Conservation (phyloP, 2,329 filamentous ascomycete genomes). For the Ascocoryne sarcoides region DNA sequence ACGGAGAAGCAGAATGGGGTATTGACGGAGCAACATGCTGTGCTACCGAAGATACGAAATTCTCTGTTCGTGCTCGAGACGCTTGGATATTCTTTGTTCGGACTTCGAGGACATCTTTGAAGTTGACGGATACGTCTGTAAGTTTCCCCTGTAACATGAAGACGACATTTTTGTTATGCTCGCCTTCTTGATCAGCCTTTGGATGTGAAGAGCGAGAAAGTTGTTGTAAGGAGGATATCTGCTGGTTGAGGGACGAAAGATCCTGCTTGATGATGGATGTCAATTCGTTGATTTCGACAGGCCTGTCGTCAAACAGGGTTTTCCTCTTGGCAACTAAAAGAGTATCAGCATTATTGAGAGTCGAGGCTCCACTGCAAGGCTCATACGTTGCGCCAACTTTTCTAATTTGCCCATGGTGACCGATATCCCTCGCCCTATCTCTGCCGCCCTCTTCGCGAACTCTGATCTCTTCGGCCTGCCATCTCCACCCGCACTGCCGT, state of each 20-base stretch:
- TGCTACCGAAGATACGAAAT: conserved; percentile 87
- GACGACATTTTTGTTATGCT: conserved; percentile 97
- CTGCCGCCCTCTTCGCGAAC: conserved; percentile 83
- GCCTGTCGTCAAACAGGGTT: conserved; percentile 93
- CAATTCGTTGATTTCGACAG: conserved; percentile 93
- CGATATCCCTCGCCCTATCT: conserved; percentile 85
- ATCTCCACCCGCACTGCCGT: conserved; percentile 38
- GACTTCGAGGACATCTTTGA: conserved; percentile 95
- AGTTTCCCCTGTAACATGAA: conserved; percentile 85
- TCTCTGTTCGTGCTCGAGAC: conserved; percentile 83
- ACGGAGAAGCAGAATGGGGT: conserved; percentile 69
- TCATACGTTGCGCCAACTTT: conserved; percentile 73
- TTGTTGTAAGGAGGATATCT: conserved; percentile 75
- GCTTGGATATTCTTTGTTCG: conserved; percentile 98
- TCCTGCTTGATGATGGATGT: conserved; percentile 99
- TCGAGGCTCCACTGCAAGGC: neutral
- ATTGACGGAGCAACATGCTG: conserved; percentile 61
- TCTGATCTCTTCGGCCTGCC: conserved; percentile 63
- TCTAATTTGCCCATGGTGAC: conserved; percentile 92
- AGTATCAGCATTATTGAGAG: conserved; percentile 14
- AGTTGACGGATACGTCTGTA: conserved; percentile 86
- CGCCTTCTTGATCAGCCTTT: conserved; percentile 69
- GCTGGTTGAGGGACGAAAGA: conserved; percentile 73
- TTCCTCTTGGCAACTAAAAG: conserved; percentile 78
- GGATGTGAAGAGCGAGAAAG: conserved; percentile 72